Evolutionary conservation across 768 basidiomycete species (phyloP), one percentile per base, ranked within the genome.

Genomic region (Tulasnella calospora): DNA sequence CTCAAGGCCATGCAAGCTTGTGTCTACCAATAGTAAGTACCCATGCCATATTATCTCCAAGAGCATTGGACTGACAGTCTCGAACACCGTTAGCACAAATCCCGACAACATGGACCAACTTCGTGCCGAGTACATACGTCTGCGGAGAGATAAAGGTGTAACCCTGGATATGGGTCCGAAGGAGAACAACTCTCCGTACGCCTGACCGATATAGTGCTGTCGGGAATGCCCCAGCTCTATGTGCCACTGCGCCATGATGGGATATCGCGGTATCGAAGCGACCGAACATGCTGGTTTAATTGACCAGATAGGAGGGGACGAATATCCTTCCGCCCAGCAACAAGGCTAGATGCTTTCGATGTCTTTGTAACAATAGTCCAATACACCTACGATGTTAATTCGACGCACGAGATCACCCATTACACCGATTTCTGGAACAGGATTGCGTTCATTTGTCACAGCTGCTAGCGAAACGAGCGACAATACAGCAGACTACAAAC

Each of bases 1-100:
- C 89, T 93, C 76, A 90, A 89, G 81, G 86, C 84, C 17, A 87
- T 96, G 61, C 92, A 96, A 82, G 87, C 88, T 0, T 96, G 95
- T 83, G 91, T 96, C 89, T 82, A 91, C 19, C 89, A 90, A 83
- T 94, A 89, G 94, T 95, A 82, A 82, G 93, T 71, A 27, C 30
- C 27, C n/a, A 44, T 35, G 7, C 15, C 35, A 35, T 17, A 35
- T 44, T 47, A 40, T 9, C 2, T 19, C 51, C 70, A 19, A 55
- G 27, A 10, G 30, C 33, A 17, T 67, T 55, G 27, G n/a, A 47
- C n/a, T 23, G 36, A 41, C 21, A 7, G 2, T 15, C 41, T 10
- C 41, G 41, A 19, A 47, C 30, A 41, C 40, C n/a, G 19, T 21
- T 72, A 81, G 81, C 41, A 76, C 80, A 30, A 80, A 79, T 47